Conservation (phyloP, 108 stramenopile species). For the Craspedostauros australis region DNA sequence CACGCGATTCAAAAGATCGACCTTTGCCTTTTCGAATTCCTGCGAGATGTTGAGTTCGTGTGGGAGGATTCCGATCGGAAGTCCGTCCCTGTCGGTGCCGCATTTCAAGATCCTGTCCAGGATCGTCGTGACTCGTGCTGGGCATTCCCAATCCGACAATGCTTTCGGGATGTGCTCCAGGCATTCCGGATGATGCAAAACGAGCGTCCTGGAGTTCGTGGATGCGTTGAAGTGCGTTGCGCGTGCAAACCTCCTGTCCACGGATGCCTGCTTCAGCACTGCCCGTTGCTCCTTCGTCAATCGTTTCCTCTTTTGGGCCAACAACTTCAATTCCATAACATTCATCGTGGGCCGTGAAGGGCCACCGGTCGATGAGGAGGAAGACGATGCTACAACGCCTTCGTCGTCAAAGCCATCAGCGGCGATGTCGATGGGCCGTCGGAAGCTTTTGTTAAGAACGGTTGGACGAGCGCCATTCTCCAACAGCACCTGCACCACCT, state of each 20-base stretch:
- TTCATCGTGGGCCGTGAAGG: too few species aligned
- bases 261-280: slow-evolving; percentile 17
- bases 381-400: slow-evolving; percentile 2
- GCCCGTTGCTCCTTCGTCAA: slow-evolving; percentile 23
- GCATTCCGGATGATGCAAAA: slow-evolving; percentile 89
- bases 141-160: slow-evolving; percentile 82
- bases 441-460: slow-evolving; percentile 56
- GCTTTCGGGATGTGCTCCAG: slow-evolving; percentile 75
- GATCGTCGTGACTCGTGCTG: slow-evolving; percentile 71
- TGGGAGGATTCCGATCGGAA: slow-evolving; percentile 34
- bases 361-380: not conserved
- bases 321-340: slow-evolving; percentile 20
- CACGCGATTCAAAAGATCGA: slow-evolving; percentile 81
- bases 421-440: slow-evolving; percentile 78
- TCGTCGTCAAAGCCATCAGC: slow-evolving; percentile 66
- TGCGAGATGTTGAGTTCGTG: slow-evolving; percentile 70
- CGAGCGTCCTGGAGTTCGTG: slow-evolving; percentile 66
- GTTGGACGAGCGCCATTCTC: slow-evolving; percentile 66
- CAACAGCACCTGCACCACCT: slow-evolving; percentile 48
- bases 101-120: slow-evolving; percentile 45
- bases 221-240: slow-evolving; percentile 50
- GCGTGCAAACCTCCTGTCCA: slow-evolving; percentile 46
- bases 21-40: slow-evolving; percentile 83
- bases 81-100: slow-evolving; percentile 19
- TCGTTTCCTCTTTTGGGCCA: slow-evolving; percentile 15